Evolutionary conservation across 768 basidiomycete genomes (phyloP).

Genomic region (Leccinum longicurvipes): DNA sequence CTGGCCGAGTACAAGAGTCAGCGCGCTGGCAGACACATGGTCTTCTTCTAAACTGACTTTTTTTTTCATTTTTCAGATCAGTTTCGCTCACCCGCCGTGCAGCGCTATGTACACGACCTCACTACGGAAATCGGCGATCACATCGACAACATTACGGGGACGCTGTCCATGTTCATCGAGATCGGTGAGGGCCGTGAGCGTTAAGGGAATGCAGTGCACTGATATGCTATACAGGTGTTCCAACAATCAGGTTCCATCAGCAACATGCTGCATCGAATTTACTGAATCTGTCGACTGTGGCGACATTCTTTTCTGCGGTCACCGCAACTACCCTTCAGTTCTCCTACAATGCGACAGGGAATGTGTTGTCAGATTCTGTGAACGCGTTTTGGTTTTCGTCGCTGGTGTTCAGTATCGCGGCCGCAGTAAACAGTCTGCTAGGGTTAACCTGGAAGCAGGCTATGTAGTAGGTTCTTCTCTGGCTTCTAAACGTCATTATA

Average conservation of each 20-base stretch:
- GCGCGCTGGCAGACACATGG: not conserved
- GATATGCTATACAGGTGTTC: constrained; percentile 42
- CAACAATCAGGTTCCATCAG: constrained; percentile 53
- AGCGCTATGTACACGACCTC: constrained; percentile 54
- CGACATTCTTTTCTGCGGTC: constrained; percentile 54
- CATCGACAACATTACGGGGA: constrained; percentile 47
- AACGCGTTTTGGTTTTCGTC: constrained; percentile 57
- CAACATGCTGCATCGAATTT: constrained; percentile 49
- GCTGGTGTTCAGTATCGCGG: constrained; percentile 51
- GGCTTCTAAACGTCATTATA: constrained; percentile 7
- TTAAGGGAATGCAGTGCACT: constrained; percentile 18
- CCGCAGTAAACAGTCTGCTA: constrained; percentile 51
- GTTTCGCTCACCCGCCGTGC: constrained; percentile 50
- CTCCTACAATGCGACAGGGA: constrained; percentile 36
- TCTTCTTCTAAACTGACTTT: constrained; percentile 7
- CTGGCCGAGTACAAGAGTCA: constrained; percentile 45
- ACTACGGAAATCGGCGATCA: constrained; percentile 52
- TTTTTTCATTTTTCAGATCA: constrained; percentile 35
- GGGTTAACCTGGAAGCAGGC: constrained; percentile 57
- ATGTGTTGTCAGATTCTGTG: constrained; percentile 39
- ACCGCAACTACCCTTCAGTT: constrained; percentile 51
- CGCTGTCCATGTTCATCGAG: constrained; percentile 51
- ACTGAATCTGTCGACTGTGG: constrained; percentile 49
- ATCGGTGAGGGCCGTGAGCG: constrained; percentile 40
- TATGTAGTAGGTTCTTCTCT: constrained; percentile 44